These are phyloP conservation scores for Aureobasidium leucospermi DNA, from an alignment of 2,329 filamentous ascomycete genomes.

Conservation along the genomic window DNA sequence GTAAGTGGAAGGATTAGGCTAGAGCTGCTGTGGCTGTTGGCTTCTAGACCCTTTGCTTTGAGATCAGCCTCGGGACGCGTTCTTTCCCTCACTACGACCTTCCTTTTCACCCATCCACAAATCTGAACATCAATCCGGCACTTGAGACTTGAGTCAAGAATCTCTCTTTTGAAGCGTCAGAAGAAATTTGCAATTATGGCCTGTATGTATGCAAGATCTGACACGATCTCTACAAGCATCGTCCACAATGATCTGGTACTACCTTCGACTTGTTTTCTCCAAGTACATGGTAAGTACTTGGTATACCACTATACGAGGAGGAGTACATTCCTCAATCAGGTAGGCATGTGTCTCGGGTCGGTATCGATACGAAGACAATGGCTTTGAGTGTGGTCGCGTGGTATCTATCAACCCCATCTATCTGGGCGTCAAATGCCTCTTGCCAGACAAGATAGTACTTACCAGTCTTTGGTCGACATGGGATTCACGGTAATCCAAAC, in stretches of 20 bases:
- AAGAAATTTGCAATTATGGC: too few species aligned
- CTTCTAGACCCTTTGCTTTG: neutral
- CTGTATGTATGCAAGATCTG: too few species aligned
- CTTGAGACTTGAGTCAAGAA: too few species aligned
- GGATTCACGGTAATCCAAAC: too few species aligned
- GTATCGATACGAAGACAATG: constrained; percentile 2
- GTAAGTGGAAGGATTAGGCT: neutral
- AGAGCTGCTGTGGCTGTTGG: neutral
- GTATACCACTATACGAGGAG: neutral
- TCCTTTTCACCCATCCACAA: too few species aligned
- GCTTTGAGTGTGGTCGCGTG: neutral
- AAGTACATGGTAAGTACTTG: neutral
- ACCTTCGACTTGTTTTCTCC: too few species aligned
- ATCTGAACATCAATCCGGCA: neutral
- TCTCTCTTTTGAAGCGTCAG: neutral
- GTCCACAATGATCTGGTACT: too few species aligned
- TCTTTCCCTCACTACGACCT: neutral
- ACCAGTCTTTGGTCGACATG: neutral
- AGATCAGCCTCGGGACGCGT: neutral
- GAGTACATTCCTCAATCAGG: neutral
- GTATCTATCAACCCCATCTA: neutral
- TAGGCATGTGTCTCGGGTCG: constrained; percentile 1
- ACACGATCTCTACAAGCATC: too few species aligned
- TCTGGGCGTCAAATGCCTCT: too few species aligned
- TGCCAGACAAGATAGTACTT: neutral